A percentile compares a stretch with the other conserved stretches of the same genome.
These are phyloP conservation scores for Leccinum uliginosum DNA, from an alignment of 768 basidiomycete species.

Conservation along the genomic window DNA sequence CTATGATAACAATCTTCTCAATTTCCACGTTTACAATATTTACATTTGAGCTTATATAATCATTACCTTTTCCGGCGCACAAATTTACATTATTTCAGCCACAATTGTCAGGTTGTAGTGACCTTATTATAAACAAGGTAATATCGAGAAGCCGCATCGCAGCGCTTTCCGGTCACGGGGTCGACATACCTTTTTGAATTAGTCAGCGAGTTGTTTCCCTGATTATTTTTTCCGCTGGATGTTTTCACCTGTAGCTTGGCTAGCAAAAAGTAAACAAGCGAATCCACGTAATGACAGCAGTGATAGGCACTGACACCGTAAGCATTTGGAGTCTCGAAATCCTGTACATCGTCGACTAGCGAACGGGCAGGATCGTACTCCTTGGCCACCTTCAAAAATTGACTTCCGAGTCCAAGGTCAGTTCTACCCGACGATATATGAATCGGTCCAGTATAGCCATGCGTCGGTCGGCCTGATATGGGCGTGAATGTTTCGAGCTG, in stretches of 20 bases:
- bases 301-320: conserved; percentile 18
- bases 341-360: conserved; percentile 43
- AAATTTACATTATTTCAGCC: too few relatives aligned
- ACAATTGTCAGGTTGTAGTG: too few relatives aligned
- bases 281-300: not conserved
- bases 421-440: conserved; percentile 13
- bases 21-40: too few relatives aligned
- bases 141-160: conserved; percentile 30
- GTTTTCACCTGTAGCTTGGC: conserved; percentile 15
- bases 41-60: too few relatives aligned
- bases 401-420: conserved; percentile 22
- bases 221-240: not conserved
- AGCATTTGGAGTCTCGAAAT: conserved; percentile 28
- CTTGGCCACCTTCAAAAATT: conserved; percentile 44
- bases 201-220: not conserved
- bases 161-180: conserved; percentile 32
- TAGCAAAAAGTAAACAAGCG: not conserved
- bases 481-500: conserved; percentile 36
- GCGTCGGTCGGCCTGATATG: conserved; percentile 28
- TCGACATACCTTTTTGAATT: conserved; percentile 51
- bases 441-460: conserved; percentile 33
- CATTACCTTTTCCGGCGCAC: too few relatives aligned
- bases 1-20: too few relatives aligned
- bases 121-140: too few relatives aligned
- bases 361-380: conserved; percentile 44